phyloP scores from a whole-genome alignment of 2,329 filamentous ascomycete species.

The Pseudogymnoascus sp. region DNA sequence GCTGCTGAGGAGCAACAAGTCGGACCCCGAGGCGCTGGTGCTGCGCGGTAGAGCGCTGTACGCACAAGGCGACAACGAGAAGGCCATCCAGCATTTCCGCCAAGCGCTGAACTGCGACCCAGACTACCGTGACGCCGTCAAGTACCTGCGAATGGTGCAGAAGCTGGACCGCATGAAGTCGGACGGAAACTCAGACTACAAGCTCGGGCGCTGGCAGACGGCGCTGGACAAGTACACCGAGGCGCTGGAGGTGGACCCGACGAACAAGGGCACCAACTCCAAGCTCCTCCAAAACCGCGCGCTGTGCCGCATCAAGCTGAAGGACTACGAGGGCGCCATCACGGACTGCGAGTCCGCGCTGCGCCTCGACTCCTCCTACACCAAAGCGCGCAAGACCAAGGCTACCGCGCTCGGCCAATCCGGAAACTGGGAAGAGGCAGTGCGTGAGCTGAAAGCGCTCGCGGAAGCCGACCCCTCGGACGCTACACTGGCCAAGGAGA shows the following conservation, averaged over 20 bases:
- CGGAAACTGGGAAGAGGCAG: slow-evolving; percentile 86
- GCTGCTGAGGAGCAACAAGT: slow-evolving; percentile 74
- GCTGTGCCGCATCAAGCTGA: slow-evolving; percentile 73
- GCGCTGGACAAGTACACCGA: slow-evolving; percentile 80
- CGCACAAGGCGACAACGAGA: slow-evolving; percentile 87
- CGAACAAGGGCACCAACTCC: slow-evolving; percentile 86
- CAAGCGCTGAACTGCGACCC: slow-evolving; percentile 86
- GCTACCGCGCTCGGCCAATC: slow-evolving; percentile 81
- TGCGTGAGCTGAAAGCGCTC: slow-evolving; percentile 81
- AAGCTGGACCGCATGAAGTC: slow-evolving; percentile 91
- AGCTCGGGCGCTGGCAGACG: slow-evolving; percentile 68
- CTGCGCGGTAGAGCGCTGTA: slow-evolving; percentile 83
- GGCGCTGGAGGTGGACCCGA: slow-evolving; percentile 76
- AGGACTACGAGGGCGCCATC: slow-evolving; percentile 75
- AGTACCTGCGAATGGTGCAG: slow-evolving; percentile 82
- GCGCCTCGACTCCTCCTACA: slow-evolving; percentile 73
- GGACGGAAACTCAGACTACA: slow-evolving; percentile 86
- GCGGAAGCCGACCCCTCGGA: slow-evolving; percentile 79
- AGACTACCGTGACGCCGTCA: slow-evolving; percentile 81
- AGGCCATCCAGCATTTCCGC: slow-evolving; percentile 86
- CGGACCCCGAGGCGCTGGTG: slow-evolving; percentile 89
- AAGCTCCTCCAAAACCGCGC: slow-evolving; percentile 94
- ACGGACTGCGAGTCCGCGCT: slow-evolving; percentile 80
- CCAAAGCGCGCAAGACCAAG: slow-evolving; percentile 87
- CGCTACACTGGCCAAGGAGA: slow-evolving; percentile 70